phyloP scores from a whole-genome alignment of 2,329 filamentous ascomycete genomes.

The Fusarium ramigenum region DNA sequence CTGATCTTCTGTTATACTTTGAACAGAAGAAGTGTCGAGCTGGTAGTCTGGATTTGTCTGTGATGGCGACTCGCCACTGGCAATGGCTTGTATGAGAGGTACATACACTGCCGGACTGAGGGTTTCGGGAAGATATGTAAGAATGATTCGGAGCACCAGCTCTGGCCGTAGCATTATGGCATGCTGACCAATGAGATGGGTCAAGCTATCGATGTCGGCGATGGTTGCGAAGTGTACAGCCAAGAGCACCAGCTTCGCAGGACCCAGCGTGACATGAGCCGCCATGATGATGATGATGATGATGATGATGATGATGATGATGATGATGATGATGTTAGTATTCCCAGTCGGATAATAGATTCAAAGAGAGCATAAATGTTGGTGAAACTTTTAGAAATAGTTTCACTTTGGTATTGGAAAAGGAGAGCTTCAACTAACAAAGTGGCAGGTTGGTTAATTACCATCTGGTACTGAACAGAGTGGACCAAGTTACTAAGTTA shows the following conservation, averaged over 20 bases:
- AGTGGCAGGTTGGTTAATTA: constrained; percentile 21
- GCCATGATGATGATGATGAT: constrained; percentile 33
- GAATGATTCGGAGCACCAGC: constrained; percentile 74
- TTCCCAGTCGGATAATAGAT: background rate
- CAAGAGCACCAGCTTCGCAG: constrained; percentile 76
- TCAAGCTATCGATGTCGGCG: constrained; percentile 70
- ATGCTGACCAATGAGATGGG: constrained; percentile 66
- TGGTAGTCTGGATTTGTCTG: constrained; percentile 51
- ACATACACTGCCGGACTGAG: constrained; percentile 70
- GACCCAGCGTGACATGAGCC: constrained; percentile 57
- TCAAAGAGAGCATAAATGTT: background rate
- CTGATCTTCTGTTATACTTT: constrained; percentile 68
- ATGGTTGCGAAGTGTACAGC: constrained; percentile 75
- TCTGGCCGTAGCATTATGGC: constrained; percentile 68
- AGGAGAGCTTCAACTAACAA: constrained; percentile 19
- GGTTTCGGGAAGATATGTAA: constrained; percentile 81
- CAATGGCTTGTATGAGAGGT: constrained; percentile 67
- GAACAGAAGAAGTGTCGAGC: constrained; percentile 66
- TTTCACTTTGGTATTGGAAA: background rate
- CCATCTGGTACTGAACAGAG: background rate
- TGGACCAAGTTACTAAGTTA: background rate
- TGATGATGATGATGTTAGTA: background rate
- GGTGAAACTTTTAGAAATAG: background rate
- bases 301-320: background rate
- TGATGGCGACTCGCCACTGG: constrained; percentile 56